These are phyloP conservation scores for Malbranchea cinnamomea DNA, from an alignment of 2,329 filamentous ascomycete genomes.

Conservation along the genomic window DNA sequence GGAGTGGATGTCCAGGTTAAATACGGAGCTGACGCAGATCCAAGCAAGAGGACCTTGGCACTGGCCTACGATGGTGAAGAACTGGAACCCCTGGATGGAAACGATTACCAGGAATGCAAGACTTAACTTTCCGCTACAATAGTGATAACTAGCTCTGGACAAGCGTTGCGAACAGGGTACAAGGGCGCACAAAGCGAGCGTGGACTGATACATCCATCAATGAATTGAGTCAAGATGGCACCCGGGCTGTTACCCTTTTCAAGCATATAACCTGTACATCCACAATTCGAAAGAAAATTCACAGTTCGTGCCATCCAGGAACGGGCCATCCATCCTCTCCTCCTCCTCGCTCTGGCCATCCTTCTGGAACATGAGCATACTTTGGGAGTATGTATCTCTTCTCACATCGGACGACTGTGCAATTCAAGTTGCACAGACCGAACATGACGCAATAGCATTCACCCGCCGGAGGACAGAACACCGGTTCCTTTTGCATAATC, in stretches of 20 bases:
- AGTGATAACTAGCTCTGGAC: too few species aligned
- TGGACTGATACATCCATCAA: too few species aligned
- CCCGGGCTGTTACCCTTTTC: background rate
- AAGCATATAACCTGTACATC: background rate
- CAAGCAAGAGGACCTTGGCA: conserved; percentile 13
- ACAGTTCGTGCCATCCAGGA: conserved; percentile 10
- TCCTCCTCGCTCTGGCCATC: conserved; percentile 48
- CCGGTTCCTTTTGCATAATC: conserved; percentile 32
- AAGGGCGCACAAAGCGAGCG: too few species aligned
- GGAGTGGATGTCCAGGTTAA: conserved; percentile 24
- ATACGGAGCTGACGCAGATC: conserved; percentile 14
- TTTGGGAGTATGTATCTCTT: conserved; percentile 45
- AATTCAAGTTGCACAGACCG: conserved; percentile 40
- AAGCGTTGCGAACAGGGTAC: too few species aligned
- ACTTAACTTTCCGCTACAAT: too few species aligned
- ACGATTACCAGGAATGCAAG: too few species aligned
- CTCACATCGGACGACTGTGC: conserved; percentile 28
- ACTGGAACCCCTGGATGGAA: conserved; percentile 10
- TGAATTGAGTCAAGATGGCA: too few species aligned
- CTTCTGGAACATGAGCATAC: conserved; percentile 42
- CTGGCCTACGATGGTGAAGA: conserved; percentile 25
- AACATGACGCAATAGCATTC: conserved; percentile 55
- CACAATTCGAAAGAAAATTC: background rate
- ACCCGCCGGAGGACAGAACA: conserved; percentile 46
- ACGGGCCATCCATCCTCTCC: conserved; percentile 17